phyloP scores from a whole-genome alignment of 2,329 filamentous ascomycete genomes.

The Fusarium tanahbumbuense region DNA sequence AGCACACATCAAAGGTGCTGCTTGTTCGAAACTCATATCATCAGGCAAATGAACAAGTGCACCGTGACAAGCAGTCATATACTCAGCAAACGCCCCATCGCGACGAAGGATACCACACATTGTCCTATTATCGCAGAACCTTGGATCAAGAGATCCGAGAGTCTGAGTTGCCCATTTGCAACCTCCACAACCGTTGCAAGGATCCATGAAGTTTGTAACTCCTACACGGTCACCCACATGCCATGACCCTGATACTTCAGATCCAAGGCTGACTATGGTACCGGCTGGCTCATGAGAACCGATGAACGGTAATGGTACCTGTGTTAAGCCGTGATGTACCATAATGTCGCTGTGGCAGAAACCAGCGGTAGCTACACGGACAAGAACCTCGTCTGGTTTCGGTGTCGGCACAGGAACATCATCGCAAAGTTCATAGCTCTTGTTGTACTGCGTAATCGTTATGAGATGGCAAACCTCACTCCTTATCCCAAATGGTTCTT shows the following conservation, averaged over 20 bases:
- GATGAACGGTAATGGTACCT: conserved; percentile 31
- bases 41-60: conserved; percentile 27
- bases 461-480: neutral
- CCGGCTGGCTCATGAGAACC: conserved; percentile 43
- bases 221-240: conserved; percentile 31
- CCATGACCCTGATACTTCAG: conserved; percentile 21
- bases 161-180: conserved; percentile 31
- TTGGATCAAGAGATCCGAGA: conserved; percentile 24
- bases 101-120: conserved; percentile 29
- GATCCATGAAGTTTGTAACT: conserved; percentile 35
- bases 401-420: conserved; percentile 21
- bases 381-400: conserved; percentile 20
- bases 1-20: conserved; percentile 35
- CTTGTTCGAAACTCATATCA: conserved; percentile 35
- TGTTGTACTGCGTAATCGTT: conserved; percentile 19
- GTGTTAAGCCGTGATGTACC: conserved; percentile 34
- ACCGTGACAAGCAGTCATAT: conserved; percentile 29
- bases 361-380: conserved; percentile 16
- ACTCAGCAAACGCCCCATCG: conserved; percentile 33
- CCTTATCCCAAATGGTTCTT: neutral
- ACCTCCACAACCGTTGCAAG: conserved; percentile 26
- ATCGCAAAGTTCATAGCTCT: conserved; percentile 21
- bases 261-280: conserved; percentile 30
- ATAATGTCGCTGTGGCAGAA: conserved; percentile 41
- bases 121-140: conserved; percentile 35